Base-by-base conservation (phyloP, 305 asterid genomes). In the Fraxinus sp. region DNA sequence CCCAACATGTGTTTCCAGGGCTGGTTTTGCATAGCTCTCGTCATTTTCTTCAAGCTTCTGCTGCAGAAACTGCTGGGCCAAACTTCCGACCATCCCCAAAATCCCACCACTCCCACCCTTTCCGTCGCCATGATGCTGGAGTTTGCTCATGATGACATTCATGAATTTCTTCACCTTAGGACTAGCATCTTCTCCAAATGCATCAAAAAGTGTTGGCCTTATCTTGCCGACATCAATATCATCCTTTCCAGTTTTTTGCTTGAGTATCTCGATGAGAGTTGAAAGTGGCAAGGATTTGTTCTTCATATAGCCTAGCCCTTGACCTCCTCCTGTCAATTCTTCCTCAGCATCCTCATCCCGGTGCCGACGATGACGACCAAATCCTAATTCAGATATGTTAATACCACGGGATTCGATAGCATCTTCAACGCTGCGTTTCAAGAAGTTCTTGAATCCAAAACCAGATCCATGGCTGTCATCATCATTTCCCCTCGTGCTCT, bases 161-260 rank as follows among this genome's bases (percentile, higher is more conserved):
- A 96, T 96, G 87, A 96, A 96, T 84, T 94, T 94, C 89, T 96
- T 94, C 18, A 94, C 99, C 90, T 94, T 96, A 68, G 99, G 99
- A 89, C 95, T 96, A 1, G 99, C 83, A 79, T 96, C 99, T 8
- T 94, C 98, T 1, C 99, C 98, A 11, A 96, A 96, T 8, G 89
- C 89, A n/a, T 93, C 97, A 55, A 93, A 96, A 20, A 96, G 95
- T 4, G 99, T 91, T 7, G 98, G 99, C 78, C 99, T 87, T 72
- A 94, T 88, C 85, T 96, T 92, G 39, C 99, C 99, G 26, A 96
- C 97, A 79, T 94, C 97, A 32, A 96, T 94, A 46, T 96, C 98
- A 7, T 93, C 93, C 86, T 96, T 96, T 7, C 99, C 99, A 0
- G 99, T 96, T 85, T 96, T 94, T 82, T 94, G 94, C 92, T 96